Percentiles rank a stretch among this genome's conserved stretches.
Conservation (phyloP, 2,329 filamentous ascomycete genomes). For the Ambrosiella cleistominuta region DNA sequence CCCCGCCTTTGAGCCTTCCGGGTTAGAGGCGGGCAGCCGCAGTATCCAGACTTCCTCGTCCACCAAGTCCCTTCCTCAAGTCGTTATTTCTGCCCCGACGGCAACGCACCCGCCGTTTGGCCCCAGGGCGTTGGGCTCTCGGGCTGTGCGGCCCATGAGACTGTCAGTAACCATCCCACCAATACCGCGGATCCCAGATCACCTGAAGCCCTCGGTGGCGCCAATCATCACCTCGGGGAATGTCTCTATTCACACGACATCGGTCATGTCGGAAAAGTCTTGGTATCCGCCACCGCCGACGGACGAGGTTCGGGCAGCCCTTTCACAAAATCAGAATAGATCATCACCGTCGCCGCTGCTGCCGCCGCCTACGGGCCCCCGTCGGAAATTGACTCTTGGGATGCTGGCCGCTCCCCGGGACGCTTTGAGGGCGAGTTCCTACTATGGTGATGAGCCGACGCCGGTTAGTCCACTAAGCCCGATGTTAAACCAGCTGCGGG, state of each 20-base stretch:
- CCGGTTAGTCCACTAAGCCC: conserved; percentile 18
- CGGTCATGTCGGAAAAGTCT: background rate
- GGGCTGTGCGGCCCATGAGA: background rate
- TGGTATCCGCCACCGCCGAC: conserved; percentile 15
- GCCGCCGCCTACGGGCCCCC: no score
- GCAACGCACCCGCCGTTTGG: conserved; percentile 20
- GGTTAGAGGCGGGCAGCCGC: background rate
- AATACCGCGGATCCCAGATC: conserved; percentile 6
- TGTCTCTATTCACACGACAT: background rate
- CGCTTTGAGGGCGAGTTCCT: conserved; percentile 5
- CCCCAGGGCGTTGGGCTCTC: conserved; percentile 5
- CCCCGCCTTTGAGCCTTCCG: background rate
- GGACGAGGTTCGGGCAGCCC: conserved; percentile 2
- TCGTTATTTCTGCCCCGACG: conserved; percentile 43
- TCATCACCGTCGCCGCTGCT: no score
- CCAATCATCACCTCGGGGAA: background rate
- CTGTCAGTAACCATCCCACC: conserved; percentile 8
- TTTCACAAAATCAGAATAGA: background rate
- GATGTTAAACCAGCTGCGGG: conserved; percentile 12
- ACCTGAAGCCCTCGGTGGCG: conserved; percentile 2
- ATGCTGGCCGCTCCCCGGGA: conserved; percentile 9
- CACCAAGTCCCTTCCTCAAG: conserved; percentile 49
- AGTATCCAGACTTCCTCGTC: conserved; percentile 48
- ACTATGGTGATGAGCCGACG: conserved; percentile 5
- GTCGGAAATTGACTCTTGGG: conserved; percentile 8